Evolutionary conservation across 192 early-diverging fungal genomes (phyloP), one percentile per base, ranked within the genome.

Genomic region (Lobosporangium transversale): DNA sequence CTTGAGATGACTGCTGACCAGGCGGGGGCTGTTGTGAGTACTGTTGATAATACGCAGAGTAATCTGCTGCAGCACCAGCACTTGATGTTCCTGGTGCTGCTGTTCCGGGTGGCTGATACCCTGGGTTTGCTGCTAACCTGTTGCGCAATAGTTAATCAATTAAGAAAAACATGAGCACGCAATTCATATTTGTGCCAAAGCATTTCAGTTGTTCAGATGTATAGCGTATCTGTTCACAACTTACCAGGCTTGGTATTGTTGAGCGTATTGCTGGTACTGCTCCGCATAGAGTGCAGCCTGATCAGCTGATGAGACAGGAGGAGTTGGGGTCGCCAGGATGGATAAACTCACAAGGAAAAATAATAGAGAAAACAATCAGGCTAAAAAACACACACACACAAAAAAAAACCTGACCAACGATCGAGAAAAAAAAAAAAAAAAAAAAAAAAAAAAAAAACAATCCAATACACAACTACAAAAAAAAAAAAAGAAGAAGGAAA

Each of bases 261-360:
- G 59, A 51, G 68, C 17, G 62, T 79, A 71, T 21, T 79, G 78
- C 21, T 69, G 67, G 43, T 79, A 79, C 44, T 79, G 78, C 53
- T 76, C 65, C 3, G 63, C 73, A 53, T 67, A 76, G 24, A 60
- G 56, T 27, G 62, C 71, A 31, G 64, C 65, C 42, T 70, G 68
- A 37, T 70, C 78, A 23, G 63, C 65, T 32, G 63, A 42, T 7
- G 58, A 52, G 50, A 43, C 62, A 26, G 55, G 24, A 2, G 45
- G 48, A 12, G 62, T 66, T 33, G 61, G 60, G 21, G 64, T 49
- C 42, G 68, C 78, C 78, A 79, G 29, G 20, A 54, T 70, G 67
- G 15, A 51, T 26, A 20, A 12, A 24, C 33, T n/a, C n/a, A 8
- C 20, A 2, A 35, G 31, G 26, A 10, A 48, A 52, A 58, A 57